phyloP scores from a whole-genome alignment of 75 land plant species.

The Gnetum montanum region DNA sequence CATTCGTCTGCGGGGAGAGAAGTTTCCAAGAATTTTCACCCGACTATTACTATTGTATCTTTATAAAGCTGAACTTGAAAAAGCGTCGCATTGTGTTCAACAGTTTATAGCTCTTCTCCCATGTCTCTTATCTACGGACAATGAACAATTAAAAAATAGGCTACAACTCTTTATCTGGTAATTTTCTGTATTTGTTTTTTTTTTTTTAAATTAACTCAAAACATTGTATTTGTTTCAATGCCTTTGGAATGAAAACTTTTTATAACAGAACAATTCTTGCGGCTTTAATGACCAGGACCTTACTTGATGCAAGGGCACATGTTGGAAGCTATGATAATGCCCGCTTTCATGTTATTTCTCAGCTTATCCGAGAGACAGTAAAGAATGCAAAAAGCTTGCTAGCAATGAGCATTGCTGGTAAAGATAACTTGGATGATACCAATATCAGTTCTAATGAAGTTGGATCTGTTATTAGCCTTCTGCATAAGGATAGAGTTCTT shows the following conservation, averaged over 20 bases:
- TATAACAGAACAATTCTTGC: too few relatives aligned
- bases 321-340: slow-evolving; percentile 63
- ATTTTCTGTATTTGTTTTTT: too few relatives aligned
- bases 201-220: neutral
- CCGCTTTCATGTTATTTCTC: slow-evolving; percentile 83
- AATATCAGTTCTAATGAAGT: slow-evolving; percentile 31
- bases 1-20: slow-evolving; percentile 82
- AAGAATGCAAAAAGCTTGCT: slow-evolving; percentile 77
- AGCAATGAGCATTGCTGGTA: slow-evolving; percentile 46
- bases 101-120: slow-evolving; percentile 80
- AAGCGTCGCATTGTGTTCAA: slow-evolving; percentile 73
- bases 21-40: slow-evolving; percentile 73
- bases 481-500: slow-evolving; percentile 76
- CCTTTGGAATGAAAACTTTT: neutral
- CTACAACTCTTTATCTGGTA: slow-evolving; percentile 94
- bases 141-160: slow-evolving; percentile 77
- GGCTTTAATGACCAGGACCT: slow-evolving; percentile 70
- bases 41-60: slow-evolving; percentile 71
- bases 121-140: slow-evolving; percentile 53
- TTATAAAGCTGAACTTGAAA: slow-evolving; percentile 55
- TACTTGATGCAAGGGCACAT: slow-evolving; percentile 62
- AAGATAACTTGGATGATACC: slow-evolving; percentile 36
- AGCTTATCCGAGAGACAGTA: slow-evolving; percentile 74
- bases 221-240: neutral
- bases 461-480: slow-evolving; percentile 50